Conservation (phyloP, 805 yeast genomes). For the Starmerella sirachaensis region DNA sequence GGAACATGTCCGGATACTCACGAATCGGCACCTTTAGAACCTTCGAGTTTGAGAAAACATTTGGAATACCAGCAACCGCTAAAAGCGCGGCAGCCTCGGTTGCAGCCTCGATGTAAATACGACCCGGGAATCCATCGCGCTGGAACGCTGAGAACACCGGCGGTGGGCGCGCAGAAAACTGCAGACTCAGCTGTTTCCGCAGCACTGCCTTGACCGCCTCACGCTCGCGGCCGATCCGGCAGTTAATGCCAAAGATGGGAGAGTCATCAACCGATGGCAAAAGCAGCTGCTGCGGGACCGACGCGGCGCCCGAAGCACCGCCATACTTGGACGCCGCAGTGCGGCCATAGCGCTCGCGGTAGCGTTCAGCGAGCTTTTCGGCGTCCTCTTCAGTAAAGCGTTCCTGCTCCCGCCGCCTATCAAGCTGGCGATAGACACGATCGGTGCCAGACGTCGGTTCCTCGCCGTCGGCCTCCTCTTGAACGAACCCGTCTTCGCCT, state of each 20-base stretch:
- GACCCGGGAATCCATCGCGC: slow-evolving; percentile 84
- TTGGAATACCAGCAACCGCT: slow-evolving; percentile 81
- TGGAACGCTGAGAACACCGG: slow-evolving; percentile 85
- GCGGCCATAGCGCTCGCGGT: slow-evolving; percentile 85
- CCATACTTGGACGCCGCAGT: slow-evolving; percentile 59
- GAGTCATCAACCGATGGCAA: slow-evolving; percentile 96
- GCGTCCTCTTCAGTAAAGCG: slow-evolving; percentile 90
- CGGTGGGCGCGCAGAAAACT: slow-evolving; percentile 62
- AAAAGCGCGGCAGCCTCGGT: slow-evolving; percentile 82
- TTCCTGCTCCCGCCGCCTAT: slow-evolving; percentile 49
- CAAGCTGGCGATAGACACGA: slow-evolving; percentile 80
- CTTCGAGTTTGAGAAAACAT: slow-evolving; percentile 62
- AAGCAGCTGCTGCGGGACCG: slow-evolving; percentile 80
- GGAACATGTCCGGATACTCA: slow-evolving; percentile 84
- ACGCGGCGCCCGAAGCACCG: slow-evolving; percentile 66
- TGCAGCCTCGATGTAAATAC: slow-evolving; percentile 88
- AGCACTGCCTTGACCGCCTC: slow-evolving; percentile 73
- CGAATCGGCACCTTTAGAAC: slow-evolving; percentile 77
- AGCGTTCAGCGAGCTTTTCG: slow-evolving; percentile 80
- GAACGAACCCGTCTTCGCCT: slow-evolving; percentile 50
- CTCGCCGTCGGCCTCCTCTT: slow-evolving; percentile 48
- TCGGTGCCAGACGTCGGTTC: slow-evolving; percentile 35
- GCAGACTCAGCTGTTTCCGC: slow-evolving; percentile 71
- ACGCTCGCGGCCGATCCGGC: slow-evolving; percentile 86
- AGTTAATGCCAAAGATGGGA: slow-evolving; percentile 87